These are phyloP conservation scores for Silene vulgaris DNA, from an alignment of 179 eudicot genomes.

Conservation along the genomic window DNA sequence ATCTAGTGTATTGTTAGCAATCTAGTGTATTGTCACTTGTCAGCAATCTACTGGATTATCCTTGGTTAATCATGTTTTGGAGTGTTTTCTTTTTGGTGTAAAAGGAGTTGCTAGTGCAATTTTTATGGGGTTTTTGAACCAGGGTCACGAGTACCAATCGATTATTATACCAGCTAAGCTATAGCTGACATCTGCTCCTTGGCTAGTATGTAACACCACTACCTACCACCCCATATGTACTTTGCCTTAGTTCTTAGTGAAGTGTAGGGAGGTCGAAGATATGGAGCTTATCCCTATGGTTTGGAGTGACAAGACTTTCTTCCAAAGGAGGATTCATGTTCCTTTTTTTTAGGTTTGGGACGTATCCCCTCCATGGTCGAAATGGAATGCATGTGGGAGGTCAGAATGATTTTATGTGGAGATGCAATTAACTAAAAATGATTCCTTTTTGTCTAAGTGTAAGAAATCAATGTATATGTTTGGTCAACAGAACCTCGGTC, in stretches of 20 bases:
- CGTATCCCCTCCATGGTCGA: background rate
- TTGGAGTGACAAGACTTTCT: too few species aligned
- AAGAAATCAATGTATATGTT: background rate
- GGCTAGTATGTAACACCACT: conserved; percentile 8
- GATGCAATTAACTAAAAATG: background rate
- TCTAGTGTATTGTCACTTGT: background rate
- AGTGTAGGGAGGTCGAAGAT: background rate
- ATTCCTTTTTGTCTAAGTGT: background rate
- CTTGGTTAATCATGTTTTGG: background rate
- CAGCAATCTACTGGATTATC: too few species aligned
- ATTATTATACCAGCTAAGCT: background rate
- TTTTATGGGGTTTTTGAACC: background rate
- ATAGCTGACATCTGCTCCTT: background rate
- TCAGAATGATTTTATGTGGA: background rate
- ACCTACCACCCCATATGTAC: background rate
- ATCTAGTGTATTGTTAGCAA: background rate
- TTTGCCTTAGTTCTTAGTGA: conserved; percentile 2
- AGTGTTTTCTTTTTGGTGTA: background rate
- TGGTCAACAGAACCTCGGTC: background rate
- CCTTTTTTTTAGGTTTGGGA: background rate
- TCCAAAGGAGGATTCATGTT: too few species aligned
- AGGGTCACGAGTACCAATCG: background rate
- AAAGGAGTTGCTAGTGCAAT: background rate
- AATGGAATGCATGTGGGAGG: background rate
- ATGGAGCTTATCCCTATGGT: background rate